Evolutionary conservation across 2,329 filamentous ascomycete genomes (phyloP).

Genomic region (Ilyonectria destructans): DNA sequence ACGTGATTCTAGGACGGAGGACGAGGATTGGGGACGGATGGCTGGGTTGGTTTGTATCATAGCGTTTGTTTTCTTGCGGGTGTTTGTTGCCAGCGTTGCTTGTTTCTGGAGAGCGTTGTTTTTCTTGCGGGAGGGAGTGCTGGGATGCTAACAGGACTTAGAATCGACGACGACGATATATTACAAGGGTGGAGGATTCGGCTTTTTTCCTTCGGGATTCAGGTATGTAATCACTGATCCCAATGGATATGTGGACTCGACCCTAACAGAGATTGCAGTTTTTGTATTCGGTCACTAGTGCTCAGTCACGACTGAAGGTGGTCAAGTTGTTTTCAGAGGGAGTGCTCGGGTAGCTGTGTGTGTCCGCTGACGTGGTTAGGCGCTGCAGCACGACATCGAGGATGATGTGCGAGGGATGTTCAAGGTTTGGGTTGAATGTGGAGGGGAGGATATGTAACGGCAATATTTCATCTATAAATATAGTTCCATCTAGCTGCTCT

Average conservation of each 20-base stretch:
- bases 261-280: background rate
- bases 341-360: background rate
- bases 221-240: background rate
- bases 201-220: background rate
- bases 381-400: no score
- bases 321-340: background rate
- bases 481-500: background rate
- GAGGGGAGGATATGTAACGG: no score
- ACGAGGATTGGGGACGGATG: background rate
- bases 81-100: background rate
- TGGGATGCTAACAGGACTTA: slow-evolving; percentile 2
- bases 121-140: background rate
- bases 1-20: background rate
- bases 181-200: slow-evolving; percentile 5
- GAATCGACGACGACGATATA: background rate
- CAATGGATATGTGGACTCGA: background rate
- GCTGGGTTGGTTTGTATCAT: background rate
- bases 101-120: background rate
- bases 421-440: no score
- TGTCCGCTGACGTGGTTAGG: background rate
- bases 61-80: background rate
- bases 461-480: background rate
- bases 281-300: background rate
- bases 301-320: background rate
- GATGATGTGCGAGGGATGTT: no score